A percentile compares a stretch with the other conserved stretches of the same genome.
Evolutionary conservation across 1,284 basidiomycete genomes (phyloP).

Genomic region (Trichosporon asahii): DNA sequence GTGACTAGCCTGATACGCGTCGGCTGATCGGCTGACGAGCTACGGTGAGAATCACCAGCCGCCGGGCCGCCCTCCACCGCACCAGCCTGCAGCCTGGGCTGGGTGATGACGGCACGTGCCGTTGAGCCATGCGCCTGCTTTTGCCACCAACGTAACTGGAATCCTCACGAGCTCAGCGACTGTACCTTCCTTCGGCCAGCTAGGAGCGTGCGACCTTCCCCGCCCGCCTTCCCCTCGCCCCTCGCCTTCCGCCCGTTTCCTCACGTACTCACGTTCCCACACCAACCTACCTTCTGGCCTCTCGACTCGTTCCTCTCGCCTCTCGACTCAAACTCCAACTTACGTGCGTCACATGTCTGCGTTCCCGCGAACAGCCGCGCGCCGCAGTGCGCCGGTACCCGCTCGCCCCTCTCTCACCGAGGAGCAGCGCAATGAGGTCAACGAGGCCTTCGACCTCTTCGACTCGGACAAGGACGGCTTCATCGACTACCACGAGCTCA

Average conservation of each 20-base stretch:
- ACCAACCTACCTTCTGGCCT: not conserved
- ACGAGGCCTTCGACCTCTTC: conserved; percentile 98
- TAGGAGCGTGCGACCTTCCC: not conserved
- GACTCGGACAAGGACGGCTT: conserved; percentile 97
- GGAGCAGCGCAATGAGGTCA: conserved; percentile 95
- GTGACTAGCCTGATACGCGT: not conserved
- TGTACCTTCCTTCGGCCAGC: not conserved
- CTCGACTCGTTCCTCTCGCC: not conserved
- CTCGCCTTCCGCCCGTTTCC: not conserved
- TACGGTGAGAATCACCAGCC: too few relatives aligned
- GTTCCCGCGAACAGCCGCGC: conserved; percentile 18
- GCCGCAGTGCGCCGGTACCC: not conserved
- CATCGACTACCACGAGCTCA: conserved; percentile 96
- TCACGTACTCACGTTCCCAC: conserved; percentile 2
- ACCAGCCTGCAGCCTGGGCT: not conserved
- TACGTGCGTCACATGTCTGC: conserved; percentile 17
- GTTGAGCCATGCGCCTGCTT: not conserved
- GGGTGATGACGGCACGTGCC: not conserved
- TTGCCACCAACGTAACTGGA: not conserved
- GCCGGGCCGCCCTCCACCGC: not conserved
- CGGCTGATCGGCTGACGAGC: not conserved
- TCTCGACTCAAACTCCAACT: not conserved
- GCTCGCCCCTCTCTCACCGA: conserved; percentile 73
- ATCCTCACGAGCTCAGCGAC: not conserved
- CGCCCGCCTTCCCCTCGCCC: not conserved